Percentiles rank a stretch among this genome's conserved stretches.
phyloP scores from a whole-genome alignment of 768 basidiomycete genomes.

The Psilocybe azurescens region DNA sequence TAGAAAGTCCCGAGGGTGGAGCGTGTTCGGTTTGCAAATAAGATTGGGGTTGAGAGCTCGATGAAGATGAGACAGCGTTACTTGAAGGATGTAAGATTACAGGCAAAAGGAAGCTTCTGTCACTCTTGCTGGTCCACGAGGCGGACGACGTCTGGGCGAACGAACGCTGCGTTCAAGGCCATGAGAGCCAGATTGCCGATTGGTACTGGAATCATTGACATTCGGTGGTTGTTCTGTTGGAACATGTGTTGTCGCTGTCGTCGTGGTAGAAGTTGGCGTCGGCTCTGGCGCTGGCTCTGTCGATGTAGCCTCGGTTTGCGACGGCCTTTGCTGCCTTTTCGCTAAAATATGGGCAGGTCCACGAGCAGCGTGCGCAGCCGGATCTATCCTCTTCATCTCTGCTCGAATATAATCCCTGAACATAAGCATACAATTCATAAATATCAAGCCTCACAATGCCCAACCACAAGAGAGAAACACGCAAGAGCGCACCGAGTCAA shows the following conservation, averaged over 20 bases:
- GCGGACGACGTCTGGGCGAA: neutral
- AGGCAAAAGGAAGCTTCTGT: no score
- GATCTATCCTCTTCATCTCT: constrained; percentile 19
- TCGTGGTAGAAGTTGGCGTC: neutral
- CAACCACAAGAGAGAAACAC: no score
- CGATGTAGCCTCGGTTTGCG: neutral
- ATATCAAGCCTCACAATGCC: no score
- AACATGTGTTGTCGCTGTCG: neutral
- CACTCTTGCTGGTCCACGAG: neutral
- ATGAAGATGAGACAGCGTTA: neutral
- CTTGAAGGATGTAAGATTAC: no score
- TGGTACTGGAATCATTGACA: neutral
- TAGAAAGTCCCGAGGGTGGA: neutral
- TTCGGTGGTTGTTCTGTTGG: neutral
- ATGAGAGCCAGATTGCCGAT: neutral
- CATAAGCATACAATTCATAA: no score
- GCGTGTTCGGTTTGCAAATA: neutral
- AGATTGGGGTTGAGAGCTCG: neutral
- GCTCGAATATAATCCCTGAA: constrained; percentile 20
- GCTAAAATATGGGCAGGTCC: constrained; percentile 14
- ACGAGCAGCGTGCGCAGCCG: constrained; percentile 13
- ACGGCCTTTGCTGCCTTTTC: constrained; percentile 1
- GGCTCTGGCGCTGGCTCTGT: no score
- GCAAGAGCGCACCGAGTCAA: constrained; percentile 30
- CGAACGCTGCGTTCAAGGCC: neutral